Conservation (phyloP, 176 grass and related monocot species). For the Dactylis glomerata region DNA sequence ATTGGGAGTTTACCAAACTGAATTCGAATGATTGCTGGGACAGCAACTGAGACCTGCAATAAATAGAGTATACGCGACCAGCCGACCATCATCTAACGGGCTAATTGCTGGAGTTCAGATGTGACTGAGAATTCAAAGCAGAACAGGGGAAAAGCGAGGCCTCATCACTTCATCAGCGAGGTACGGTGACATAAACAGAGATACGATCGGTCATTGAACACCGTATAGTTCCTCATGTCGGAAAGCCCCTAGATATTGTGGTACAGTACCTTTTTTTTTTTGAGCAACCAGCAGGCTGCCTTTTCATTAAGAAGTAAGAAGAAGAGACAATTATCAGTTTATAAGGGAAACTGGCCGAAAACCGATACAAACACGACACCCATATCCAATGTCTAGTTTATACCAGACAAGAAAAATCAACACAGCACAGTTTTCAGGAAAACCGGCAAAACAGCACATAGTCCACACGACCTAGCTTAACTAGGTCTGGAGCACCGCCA, state of each 20-base stretch:
- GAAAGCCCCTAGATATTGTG: not conserved
- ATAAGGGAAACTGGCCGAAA: too few species aligned
- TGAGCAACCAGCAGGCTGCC: too few species aligned
- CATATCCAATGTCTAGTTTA: too few species aligned
- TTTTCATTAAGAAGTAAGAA: too few species aligned
- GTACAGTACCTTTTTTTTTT: too few species aligned
- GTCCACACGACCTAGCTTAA: too few species aligned
- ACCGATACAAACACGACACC: too few species aligned
- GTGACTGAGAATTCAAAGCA: not conserved
- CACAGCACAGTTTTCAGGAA: too few species aligned
- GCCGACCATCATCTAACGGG: not conserved
- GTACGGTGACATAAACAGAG: not conserved
- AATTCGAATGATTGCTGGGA: not conserved
- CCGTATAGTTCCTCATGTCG: not conserved
- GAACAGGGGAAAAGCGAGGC: not conserved
- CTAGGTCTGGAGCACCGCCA: too few species aligned
- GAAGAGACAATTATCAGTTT: too few species aligned
- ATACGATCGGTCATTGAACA: not conserved
- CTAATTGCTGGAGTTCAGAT: constrained; percentile 32
- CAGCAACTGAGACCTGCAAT: not conserved
- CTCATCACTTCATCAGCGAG: constrained; percentile 12
- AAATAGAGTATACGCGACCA: constrained; percentile 17
- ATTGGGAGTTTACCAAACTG: not conserved
- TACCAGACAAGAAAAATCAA: too few species aligned
- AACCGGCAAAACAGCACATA: too few species aligned